Conservation (phyloP, 2,329 filamentous ascomycete species). For the Botrytis fabae region DNA sequence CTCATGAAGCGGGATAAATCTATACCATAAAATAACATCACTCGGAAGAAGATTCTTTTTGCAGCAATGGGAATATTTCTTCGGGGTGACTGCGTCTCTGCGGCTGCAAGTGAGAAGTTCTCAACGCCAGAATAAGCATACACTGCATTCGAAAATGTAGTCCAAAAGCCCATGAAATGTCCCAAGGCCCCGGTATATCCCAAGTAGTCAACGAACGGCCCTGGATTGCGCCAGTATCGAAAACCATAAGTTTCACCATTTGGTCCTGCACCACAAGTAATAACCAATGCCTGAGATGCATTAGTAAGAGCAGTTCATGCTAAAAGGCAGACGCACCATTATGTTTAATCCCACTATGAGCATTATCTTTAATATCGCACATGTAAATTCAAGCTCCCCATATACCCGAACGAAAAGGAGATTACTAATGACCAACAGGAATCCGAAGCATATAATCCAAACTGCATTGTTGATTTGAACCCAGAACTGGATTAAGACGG, state of each 20-base stretch:
- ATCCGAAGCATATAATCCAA: constrained; percentile 45
- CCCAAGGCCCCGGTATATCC: constrained; percentile 55
- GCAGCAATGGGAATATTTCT: constrained; percentile 54
- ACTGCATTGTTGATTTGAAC: constrained; percentile 53
- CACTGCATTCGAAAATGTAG: constrained; percentile 48
- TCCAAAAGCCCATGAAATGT: constrained; percentile 54
- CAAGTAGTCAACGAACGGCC: constrained; percentile 66
- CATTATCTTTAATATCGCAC: constrained; percentile 57
- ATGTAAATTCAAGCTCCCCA: constrained; percentile 55
- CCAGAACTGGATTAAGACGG: constrained; percentile 65
- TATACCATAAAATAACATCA: constrained; percentile 54
- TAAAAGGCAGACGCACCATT: constrained; percentile 39
- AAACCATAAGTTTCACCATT: constrained; percentile 63
- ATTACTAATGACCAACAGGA: constrained; percentile 42
- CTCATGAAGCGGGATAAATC: no score
- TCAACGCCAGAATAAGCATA: constrained; percentile 54
- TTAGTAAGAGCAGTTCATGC: not conserved
- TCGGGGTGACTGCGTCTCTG: constrained; percentile 55
- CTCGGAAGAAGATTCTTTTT: constrained; percentile 53
- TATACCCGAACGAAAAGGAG: constrained; percentile 45
- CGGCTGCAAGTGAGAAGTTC: constrained; percentile 55
- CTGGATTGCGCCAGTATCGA: constrained; percentile 50
- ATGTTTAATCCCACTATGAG: constrained; percentile 63
- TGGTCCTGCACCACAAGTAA: constrained; percentile 57
- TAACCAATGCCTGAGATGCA: constrained; percentile 37